These are phyloP conservation scores for Pneumocystis jirovecii DNA, from an alignment of 1,139 yeast species.

Conservation along the genomic window DNA sequence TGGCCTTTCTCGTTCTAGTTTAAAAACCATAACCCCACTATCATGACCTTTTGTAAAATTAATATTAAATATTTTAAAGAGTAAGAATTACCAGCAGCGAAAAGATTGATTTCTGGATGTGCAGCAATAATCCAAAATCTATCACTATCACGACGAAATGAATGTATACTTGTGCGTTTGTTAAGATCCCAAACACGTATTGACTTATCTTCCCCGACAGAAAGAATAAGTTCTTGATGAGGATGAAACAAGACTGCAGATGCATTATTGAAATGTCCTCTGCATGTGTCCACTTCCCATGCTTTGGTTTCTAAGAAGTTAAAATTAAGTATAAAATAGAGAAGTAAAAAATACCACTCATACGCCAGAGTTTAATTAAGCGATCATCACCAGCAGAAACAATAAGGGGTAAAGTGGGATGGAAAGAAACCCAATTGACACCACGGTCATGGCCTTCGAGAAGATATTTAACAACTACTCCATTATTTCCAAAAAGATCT, in stretches of 20 bases:
- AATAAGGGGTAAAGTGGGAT: slow-evolving; percentile 87
- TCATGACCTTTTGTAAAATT: slow-evolving; percentile 38
- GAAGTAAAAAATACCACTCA: slow-evolving; percentile 39
- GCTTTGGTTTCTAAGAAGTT: slow-evolving; percentile 52
- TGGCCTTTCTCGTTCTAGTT: slow-evolving; percentile 94
- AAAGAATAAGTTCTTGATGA: slow-evolving; percentile 74
- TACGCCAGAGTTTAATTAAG: slow-evolving; percentile 89
- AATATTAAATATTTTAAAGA: background rate
- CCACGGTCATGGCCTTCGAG: slow-evolving; percentile 97
- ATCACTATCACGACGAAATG: slow-evolving; percentile 85
- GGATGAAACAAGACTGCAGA: slow-evolving; percentile 88
- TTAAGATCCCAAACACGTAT: slow-evolving; percentile 94
- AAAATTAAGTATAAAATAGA: background rate
- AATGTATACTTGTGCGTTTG: slow-evolving; percentile 84
- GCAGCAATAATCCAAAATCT: slow-evolving; percentile 86
- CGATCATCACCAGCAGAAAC: slow-evolving; percentile 96
- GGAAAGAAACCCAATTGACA: slow-evolving; percentile 97
- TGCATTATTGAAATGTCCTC: slow-evolving; percentile 93
- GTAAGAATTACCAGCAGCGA: slow-evolving; percentile 54
- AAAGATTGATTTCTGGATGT: slow-evolving; percentile 79
- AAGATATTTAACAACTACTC: slow-evolving; percentile 88
- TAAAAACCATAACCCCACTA: slow-evolving; percentile 95
- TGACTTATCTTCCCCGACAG: slow-evolving; percentile 95
- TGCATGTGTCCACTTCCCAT: slow-evolving; percentile 97
- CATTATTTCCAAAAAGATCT: slow-evolving; percentile 86